Evolutionary conservation across 805 yeast species (phyloP), one percentile per base, ranked within the genome.

Genomic region (Saccharomyces kudriavzevii): DNA sequence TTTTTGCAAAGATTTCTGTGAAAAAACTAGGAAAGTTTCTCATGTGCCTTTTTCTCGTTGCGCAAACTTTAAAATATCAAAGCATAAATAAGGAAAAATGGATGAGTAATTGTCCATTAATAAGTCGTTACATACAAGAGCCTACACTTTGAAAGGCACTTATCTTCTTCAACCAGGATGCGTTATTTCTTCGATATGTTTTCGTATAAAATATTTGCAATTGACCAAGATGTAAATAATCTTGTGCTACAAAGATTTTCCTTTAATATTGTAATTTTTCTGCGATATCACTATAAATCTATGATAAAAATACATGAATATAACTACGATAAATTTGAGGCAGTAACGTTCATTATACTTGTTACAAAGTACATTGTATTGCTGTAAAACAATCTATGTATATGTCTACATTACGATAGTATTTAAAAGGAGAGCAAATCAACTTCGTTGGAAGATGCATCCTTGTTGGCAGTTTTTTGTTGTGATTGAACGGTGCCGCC

Each of bases 51-150:
- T 35, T 35, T 35, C n/a, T 35, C 43, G 22, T 17, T 35, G 43
- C 43, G 43, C 24, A 2, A 17, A 35, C 24, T 35, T 20, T 35
- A 17, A 35, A n/a, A 17, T 35, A 17, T 9, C 20, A n/a, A 8
- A 17, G 9, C 17, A 8, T 35, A n/a, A 17, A 35, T 20, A 35
- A 2, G 22, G 22, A 5, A 6, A 17, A 9, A 35, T 35, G 10
- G 10, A 35, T 8, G 22, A 17, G 11, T 1, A 35, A 35, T n/a
- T n/a, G n/a, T n/a, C n/a, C n/a, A n/a, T n/a, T n/a, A n/a, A n/a
- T n/a, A 49, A 24, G 17, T 29, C 11, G 49, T 45, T 22, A 61
- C 63, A 45, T 63, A 64, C n/a, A 51, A 59, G 2, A 65, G 64
- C 9, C 59, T 60, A 40, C 47, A 52, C 27, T 64, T 64, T 9